Evolutionary conservation across 2,329 filamentous ascomycete species (phyloP), one percentile per base, ranked within the genome.

Genomic region (Colletotrichum scovillei): DNA sequence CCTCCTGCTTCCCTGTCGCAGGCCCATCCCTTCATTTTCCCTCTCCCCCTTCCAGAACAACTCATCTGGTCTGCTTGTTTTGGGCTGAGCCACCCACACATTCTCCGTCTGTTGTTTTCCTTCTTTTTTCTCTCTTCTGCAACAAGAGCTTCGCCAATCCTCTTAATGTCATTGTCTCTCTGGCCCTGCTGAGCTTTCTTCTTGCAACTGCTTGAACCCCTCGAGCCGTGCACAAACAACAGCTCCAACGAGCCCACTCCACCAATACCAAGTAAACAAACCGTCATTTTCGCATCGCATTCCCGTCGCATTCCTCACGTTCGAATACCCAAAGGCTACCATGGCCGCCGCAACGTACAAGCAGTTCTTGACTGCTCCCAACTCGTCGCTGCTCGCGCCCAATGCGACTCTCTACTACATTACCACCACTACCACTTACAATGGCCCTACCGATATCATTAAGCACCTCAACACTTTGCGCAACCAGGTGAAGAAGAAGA

Each of bases 321-420:
- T 42, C 38, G 16, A 42, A 53, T 57, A 56, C 63, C 38, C 52
- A 56, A 49, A 32, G 71, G 71, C 67, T 64, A 72, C 67, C 7
- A 86, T 86, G 84, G 82, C 84, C 75, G 82, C 84, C 75, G 80
- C 83, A 77, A 80, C 88, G 74, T 96, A 96, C 86, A 89, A 91
- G 86, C 89, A 90, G 84, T 95, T 95, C 82, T 87, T 95, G 69
- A 87, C 89, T 79, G 86, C 90, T 75, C 93, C 93, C 75, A 91
- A 85, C 82, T 84, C 91, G 68, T 89, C 90, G 69, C 84, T 89
- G 69, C 86, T 96, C 78, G 88, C 91, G 46, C 84, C 88, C 67
- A 88, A 92, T 82, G 92, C 92, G 72, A 90, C 92, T 57, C 85
- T 95, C 77, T 92, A 96, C 87, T 99, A 98, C 86, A 92, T 98